Percentiles rank a stretch among this genome's conserved stretches.
Conservation (phyloP, 106 monocot genomes). For the Phalaenopsis aphrodite region DNA sequence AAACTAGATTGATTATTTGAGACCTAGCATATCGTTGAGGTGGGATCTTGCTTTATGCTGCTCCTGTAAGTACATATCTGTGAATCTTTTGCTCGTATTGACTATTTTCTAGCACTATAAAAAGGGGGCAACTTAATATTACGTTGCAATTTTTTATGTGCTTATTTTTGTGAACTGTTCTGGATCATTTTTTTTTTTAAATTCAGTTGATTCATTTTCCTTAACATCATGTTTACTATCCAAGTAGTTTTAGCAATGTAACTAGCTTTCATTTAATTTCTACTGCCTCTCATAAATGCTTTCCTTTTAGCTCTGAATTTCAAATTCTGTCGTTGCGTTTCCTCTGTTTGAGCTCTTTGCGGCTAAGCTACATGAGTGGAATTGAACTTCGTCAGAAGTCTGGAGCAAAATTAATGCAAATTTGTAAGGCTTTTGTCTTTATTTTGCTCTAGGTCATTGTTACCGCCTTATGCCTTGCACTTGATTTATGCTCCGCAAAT, state of each 20-base stretch:
- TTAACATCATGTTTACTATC: neutral
- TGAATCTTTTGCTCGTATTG: no score
- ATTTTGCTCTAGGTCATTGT: neutral
- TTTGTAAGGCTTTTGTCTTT: neutral
- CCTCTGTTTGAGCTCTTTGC: neutral
- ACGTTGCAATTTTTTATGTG: neutral
- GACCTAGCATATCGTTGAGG: neutral
- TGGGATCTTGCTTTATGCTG: neutral
- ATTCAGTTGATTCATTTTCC: neutral
- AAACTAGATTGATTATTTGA: neutral
- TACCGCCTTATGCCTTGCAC: neutral
- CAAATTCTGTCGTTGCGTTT: neutral
- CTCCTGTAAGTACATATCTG: neutral
- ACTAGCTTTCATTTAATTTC: neutral
- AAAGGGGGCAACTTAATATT: no score
- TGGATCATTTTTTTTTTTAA: neutral
- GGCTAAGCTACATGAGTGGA: neutral
- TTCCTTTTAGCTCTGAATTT: neutral
- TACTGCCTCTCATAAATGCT: neutral
- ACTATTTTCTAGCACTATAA: no score
- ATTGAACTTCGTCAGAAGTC: neutral
- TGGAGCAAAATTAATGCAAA: neutral
- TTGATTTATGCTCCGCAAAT: neutral
- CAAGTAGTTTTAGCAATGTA: neutral
- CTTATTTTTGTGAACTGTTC: neutral